These are phyloP conservation scores for Drechslerella dactyloides DNA, from an alignment of 2,329 filamentous ascomycete genomes.

Conservation along the genomic window DNA sequence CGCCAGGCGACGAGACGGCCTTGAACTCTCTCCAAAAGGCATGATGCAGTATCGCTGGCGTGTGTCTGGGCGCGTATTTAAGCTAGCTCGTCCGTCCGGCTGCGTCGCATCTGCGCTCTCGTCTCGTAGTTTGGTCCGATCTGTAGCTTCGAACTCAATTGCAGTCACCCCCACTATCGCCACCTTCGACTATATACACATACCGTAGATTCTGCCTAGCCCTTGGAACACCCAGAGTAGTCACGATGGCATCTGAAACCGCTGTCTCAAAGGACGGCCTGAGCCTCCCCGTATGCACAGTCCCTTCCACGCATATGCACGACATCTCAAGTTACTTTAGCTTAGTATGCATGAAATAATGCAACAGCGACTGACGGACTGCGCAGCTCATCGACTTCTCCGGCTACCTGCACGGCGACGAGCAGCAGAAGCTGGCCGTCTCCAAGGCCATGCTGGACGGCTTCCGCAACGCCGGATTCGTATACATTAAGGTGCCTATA, in stretches of 20 bases:
- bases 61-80: too few species aligned
- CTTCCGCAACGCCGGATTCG: constrained; percentile 85
- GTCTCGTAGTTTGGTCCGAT: too few species aligned
- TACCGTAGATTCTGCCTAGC: too few species aligned
- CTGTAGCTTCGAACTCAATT: too few species aligned
- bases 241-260: constrained; percentile 36
- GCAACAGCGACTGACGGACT: constrained; percentile 2
- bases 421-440: constrained; percentile 67
- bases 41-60: neutral
- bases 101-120: too few species aligned
- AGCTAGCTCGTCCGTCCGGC: too few species aligned
- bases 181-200: too few species aligned
- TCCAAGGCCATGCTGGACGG: constrained; percentile 76
- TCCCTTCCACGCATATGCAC: neutral
- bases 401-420: constrained; percentile 70
- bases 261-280: constrained; percentile 60
- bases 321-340: neutral
- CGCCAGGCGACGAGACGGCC: constrained; percentile 4
- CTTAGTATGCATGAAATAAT: too few species aligned
- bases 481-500: constrained; percentile 58
- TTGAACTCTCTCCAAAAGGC: too few species aligned
- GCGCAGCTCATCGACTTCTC: constrained; percentile 78
- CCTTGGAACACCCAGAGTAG: neutral
- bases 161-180: too few species aligned
- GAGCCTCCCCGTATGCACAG: constrained; percentile 32